Evolutionary conservation across 257 asterid species (phyloP).

Genomic region (Jasminum sambac): DNA sequence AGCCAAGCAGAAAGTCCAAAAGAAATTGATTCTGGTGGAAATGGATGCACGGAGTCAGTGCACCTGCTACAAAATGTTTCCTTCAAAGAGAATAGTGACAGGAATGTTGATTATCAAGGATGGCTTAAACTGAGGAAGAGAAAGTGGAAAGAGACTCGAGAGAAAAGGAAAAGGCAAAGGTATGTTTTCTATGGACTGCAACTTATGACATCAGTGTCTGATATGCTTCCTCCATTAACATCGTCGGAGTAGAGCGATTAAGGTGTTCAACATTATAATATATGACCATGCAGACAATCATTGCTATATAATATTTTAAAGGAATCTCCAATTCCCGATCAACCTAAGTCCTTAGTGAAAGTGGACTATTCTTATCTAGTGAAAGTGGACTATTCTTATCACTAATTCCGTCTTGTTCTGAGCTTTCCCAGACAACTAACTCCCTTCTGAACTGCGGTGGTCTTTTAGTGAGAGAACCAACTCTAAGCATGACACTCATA

Average conservation of each 20-base stretch:
- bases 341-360: constrained; percentile 1
- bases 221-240: not conserved
- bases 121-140: constrained; percentile 94
- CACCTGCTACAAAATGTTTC: constrained; percentile 39
- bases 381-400: not conserved
- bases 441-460: constrained; percentile 1
- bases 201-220: not conserved
- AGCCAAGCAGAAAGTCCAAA: constrained; percentile 34
- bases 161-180: constrained; percentile 90
- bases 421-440: constrained; percentile 8
- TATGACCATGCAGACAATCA: not conserved
- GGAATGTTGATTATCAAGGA: constrained; percentile 75
- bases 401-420: constrained; percentile 4
- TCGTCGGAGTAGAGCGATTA: not conserved
- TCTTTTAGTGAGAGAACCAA: not conserved
- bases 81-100: constrained; percentile 57
- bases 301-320: not conserved
- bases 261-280: not conserved
- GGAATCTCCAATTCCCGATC: not conserved
- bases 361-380: not conserved
- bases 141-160: constrained; percentile 84
- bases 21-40: constrained; percentile 39
- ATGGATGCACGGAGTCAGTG: constrained; percentile 27
- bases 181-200: constrained; percentile 25
- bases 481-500: not conserved